Evolutionary conservation across 176 grass and related monocot genomes (phyloP).

Genomic region (Bromus sterilis): DNA sequence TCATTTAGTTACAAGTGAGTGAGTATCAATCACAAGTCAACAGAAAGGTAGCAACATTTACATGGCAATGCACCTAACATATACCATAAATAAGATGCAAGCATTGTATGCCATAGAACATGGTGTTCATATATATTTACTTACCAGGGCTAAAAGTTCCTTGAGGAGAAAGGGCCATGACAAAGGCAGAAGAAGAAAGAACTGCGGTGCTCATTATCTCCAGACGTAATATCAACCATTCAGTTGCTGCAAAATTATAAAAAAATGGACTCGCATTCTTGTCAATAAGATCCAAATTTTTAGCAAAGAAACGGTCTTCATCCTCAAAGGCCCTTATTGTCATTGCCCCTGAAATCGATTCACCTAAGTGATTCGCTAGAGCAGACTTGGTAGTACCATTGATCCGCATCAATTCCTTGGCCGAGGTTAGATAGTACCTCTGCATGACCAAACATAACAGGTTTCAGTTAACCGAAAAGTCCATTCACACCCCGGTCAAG

Average conservation of each 20-base stretch:
- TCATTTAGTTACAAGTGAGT: background rate
- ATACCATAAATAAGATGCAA: background rate
- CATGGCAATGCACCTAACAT: background rate
- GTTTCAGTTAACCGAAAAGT: slow-evolving; percentile 8
- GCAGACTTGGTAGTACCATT: slow-evolving; percentile 94
- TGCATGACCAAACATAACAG: slow-evolving; percentile 21
- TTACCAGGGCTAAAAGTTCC: slow-evolving; percentile 79
- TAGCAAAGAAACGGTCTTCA: slow-evolving; percentile 81
- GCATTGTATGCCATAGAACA: background rate
- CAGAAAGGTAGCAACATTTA: background rate
- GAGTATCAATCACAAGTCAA: no score
- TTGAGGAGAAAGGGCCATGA: slow-evolving; percentile 70
- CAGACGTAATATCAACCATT: slow-evolving; percentile 84
- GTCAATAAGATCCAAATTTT: slow-evolving; percentile 76
- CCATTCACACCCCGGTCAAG: background rate
- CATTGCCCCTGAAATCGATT: slow-evolving; percentile 76
- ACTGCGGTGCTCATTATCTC: slow-evolving; percentile 69
- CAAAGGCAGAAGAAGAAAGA: slow-evolving; percentile 73
- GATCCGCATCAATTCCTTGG: slow-evolving; percentile 94
- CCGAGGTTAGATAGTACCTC: slow-evolving; percentile 81
- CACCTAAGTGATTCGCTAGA: slow-evolving; percentile 78
- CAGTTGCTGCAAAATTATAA: slow-evolving; percentile 75
- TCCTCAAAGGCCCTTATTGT: slow-evolving; percentile 80
- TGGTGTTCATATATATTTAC: background rate
- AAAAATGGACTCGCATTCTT: slow-evolving; percentile 78